These are phyloP conservation scores for Salix viminalis DNA, from an alignment of 345 rosid genomes.

Conservation along the genomic window DNA sequence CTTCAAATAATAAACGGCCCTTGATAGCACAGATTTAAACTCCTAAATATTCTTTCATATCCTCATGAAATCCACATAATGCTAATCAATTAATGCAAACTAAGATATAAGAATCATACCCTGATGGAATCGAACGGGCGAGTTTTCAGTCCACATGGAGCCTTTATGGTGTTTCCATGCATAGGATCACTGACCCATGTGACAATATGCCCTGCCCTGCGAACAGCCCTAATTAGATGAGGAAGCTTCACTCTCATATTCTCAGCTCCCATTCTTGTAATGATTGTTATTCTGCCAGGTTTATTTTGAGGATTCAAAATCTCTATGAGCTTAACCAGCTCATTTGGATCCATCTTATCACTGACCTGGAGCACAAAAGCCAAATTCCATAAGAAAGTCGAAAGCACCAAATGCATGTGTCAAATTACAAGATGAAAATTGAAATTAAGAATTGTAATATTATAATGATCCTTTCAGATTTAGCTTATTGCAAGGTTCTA, in stretches of 20 bases:
- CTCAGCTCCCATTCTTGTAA: slow-evolving; percentile 91
- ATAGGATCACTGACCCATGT: slow-evolving; percentile 96
- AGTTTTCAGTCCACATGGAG: slow-evolving; percentile 94
- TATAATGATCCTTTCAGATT: not conserved
- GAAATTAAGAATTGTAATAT: not conserved
- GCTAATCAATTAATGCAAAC: not conserved
- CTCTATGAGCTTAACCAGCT: slow-evolving; percentile 77
- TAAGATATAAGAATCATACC: slow-evolving; percentile 5
- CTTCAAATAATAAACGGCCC: not conserved
- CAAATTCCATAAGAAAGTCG: not conserved
- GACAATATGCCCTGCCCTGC: slow-evolving; percentile 74
- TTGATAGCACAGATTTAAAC: not conserved
- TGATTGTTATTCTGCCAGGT: slow-evolving; percentile 80
- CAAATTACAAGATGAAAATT: not conserved
- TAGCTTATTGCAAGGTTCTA: not conserved
- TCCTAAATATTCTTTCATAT: not conserved
- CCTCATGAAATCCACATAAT: not conserved
- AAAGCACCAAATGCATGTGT: not conserved
- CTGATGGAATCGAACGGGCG: slow-evolving; percentile 84
- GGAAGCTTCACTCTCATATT: slow-evolving; percentile 96
- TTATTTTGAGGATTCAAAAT: slow-evolving; percentile 83
- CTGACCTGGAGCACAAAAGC: slow-evolving; percentile 52
- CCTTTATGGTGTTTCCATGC: slow-evolving; percentile 97
- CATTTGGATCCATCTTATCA: slow-evolving; percentile 90
- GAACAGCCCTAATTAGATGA: slow-evolving; percentile 73